These are phyloP conservation scores for Podospora pseudopauciseta DNA, from an alignment of 495 filamentous ascomycete genomes.

Conservation along the genomic window DNA sequence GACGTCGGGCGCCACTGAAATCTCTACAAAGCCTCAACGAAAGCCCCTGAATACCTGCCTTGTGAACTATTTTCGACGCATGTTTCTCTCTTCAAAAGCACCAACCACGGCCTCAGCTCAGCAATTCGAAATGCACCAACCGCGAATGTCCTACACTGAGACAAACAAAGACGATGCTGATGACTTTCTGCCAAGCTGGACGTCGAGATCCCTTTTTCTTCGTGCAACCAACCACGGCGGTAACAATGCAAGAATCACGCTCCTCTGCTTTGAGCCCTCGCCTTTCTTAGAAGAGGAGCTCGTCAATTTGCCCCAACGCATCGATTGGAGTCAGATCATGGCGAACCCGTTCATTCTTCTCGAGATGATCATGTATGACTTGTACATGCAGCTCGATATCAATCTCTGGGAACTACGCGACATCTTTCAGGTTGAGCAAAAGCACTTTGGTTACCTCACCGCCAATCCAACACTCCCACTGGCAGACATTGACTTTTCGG, in stretches of 20 bases:
- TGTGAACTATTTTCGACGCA: not conserved
- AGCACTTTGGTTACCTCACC: not conserved
- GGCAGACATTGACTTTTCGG: slow-evolving; percentile 5
- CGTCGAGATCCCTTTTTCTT: not conserved
- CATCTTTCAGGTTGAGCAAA: slow-evolving; percentile 2
- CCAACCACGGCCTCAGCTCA: not conserved
- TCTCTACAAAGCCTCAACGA: not conserved
- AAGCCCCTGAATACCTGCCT: not conserved
- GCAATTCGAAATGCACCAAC: not conserved
- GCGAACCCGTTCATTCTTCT: not conserved
- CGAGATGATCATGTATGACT: not conserved
- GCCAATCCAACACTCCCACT: not conserved
- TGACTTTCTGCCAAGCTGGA: not conserved
- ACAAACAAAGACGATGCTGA: not conserved
- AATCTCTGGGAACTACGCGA: not conserved
- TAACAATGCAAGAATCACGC: not conserved
- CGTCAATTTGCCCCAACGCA: not conserved
- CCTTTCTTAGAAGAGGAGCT: slow-evolving; percentile 1
- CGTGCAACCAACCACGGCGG: not conserved
- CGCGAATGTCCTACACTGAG: not conserved
- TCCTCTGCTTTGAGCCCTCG: not conserved
- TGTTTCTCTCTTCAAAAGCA: not conserved
- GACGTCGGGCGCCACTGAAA: not conserved
- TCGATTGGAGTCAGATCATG: not conserved
- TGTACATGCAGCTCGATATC: slow-evolving; percentile 2